Conservation (phyloP, 176 grass and related monocot species). For the Calamus simplicifolius region DNA sequence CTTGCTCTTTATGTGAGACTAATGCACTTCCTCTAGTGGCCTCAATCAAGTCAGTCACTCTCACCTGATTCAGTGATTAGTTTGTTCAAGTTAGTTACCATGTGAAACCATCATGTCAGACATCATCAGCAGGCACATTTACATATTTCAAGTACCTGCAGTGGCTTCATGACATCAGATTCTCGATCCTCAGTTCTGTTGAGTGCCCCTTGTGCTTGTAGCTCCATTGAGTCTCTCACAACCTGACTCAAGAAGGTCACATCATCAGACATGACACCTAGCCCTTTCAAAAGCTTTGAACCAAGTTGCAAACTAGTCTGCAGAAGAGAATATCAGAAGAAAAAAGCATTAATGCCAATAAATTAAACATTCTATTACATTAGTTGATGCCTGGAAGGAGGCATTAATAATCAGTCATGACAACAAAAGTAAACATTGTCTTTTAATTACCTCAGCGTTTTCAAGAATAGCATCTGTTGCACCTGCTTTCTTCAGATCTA, state of each 20-base stretch:
- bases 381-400: too few species aligned
- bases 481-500: conserved; percentile 87
- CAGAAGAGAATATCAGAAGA: background rate
- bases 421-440: background rate
- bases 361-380: too few species aligned
- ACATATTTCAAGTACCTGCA: conserved; percentile 46
- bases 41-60: conserved; percentile 65
- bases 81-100: conserved; percentile 17
- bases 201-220: conserved; percentile 74
- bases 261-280: conserved; percentile 96
- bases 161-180: conserved; percentile 53
- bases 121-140: background rate
- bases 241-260: conserved; percentile 94
- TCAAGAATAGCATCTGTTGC: conserved; percentile 88
- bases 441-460: conserved; percentile 70
- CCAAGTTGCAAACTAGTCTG: conserved; percentile 91
- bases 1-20: conserved; percentile 46
- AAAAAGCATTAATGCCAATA: too few species aligned
- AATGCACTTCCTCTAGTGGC: conserved; percentile 28
- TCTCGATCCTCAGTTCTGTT: conserved; percentile 35
- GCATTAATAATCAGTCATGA: background rate
- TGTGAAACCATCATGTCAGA: background rate
- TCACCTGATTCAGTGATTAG: conserved; percentile 43
- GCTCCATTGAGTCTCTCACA: conserved; percentile 81
- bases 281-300: conserved; percentile 70